Base-by-base conservation (phyloP, 2,329 filamentous ascomycete genomes). In the Cercospora citrullina region DNA sequence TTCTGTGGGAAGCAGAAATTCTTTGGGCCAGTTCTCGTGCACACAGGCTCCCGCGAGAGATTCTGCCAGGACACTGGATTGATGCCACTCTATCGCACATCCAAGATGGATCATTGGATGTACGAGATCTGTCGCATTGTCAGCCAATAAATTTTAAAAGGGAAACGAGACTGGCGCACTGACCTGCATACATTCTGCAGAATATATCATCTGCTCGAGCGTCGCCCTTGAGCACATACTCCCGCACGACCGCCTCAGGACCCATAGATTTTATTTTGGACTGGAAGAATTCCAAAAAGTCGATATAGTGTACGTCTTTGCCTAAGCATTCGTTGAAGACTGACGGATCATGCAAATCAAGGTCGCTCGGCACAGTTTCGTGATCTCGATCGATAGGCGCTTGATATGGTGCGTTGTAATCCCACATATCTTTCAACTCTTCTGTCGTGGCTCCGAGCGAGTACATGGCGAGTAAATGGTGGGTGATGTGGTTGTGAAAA, bases 51-150 rank as follows among this genome's bases (percentile, higher is more conserved):
- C 62, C 9, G 62, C 62, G 30, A 64, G 62, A 5, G 62, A 26
- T 39, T 64, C 62, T 26, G 62, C 62, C 14, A 64, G 14, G 4
- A 64, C 18, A 6, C 62, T 64, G 12, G 62, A 48, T n/a, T 64
- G 62, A 18, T 58, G 42, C 31, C 30, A 64, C 30, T 64, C 62
- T 4, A 64, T 18, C 4, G 62, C 62, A 28, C 62, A 64, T 6
- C 62, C 62, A 10, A 64, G 45, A 39, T 64, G 62, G 31, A 64
- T 64, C 62, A 64, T 64, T 28, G 62, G 62, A 18, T 64, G 62
- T 4, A 64, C 62, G 18, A 64, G 62, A 10, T 64, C 62, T 64
- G 10, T 33, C 23, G 5, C 21, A 10, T 23, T 31, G 5, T 55
- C 26, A 62, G 31, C 31, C 14, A 33, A 12, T 33, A n/a, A 4